Percentiles rank a stretch among this genome's conserved stretches.
These are phyloP conservation scores for Teunomyces panamensis DNA, from an alignment of 805 yeast genomes.

Conservation along the genomic window DNA sequence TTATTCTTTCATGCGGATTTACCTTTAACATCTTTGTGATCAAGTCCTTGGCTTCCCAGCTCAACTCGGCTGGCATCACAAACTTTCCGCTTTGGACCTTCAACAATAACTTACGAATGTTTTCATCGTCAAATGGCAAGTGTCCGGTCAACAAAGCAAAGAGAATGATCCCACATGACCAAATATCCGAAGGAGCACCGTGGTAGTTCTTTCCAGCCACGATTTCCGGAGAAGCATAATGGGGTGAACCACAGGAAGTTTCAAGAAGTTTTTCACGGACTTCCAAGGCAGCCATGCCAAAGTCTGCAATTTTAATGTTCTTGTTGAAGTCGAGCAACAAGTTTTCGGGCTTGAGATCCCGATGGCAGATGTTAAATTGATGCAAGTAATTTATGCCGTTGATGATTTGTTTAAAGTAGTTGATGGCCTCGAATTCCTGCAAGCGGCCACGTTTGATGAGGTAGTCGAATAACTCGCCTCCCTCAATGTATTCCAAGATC, in stretches of 20 bases:
- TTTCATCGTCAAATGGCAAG: constrained; percentile 95
- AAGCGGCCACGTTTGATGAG: constrained; percentile 84
- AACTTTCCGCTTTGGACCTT: constrained; percentile 91
- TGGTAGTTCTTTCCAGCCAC: constrained; percentile 94
- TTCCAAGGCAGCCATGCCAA: constrained; percentile 98
- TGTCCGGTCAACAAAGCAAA: constrained; percentile 94
- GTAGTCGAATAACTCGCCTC: constrained; percentile 93
- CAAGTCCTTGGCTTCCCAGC: constrained; percentile 83
- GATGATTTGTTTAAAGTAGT: constrained; percentile 83
- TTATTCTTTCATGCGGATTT: constrained; percentile 76
- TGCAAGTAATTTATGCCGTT: constrained; percentile 83
- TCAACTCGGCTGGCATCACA: constrained; percentile 75
- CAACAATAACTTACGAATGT: constrained; percentile 77
- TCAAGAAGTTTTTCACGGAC: constrained; percentile 77
- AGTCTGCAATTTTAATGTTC: constrained; percentile 95
- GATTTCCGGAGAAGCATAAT: constrained; percentile 97
- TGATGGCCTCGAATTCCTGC: constrained; percentile 85
- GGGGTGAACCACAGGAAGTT: constrained; percentile 97
- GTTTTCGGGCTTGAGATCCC: constrained; percentile 84
- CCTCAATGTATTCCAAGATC: constrained; percentile 93
- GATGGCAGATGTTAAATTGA: constrained; percentile 81
- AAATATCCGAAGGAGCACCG: constrained; percentile 95
- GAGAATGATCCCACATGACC: constrained; percentile 96
- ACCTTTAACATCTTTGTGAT: constrained; percentile 78
- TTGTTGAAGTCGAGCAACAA: constrained; percentile 74